phyloP scores from a whole-genome alignment of 441 rosid species.

The Capsella rubella region DNA sequence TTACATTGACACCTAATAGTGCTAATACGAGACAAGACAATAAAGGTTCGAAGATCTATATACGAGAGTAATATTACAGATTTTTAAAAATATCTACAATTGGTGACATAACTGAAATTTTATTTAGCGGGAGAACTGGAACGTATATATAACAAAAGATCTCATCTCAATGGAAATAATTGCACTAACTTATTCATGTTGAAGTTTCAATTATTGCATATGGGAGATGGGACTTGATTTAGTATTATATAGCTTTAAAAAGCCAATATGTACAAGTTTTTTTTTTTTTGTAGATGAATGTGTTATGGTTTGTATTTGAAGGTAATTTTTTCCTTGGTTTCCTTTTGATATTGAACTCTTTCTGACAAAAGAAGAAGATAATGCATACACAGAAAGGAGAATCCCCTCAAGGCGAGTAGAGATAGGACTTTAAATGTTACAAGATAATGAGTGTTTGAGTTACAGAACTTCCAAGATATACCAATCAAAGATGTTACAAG shows the following conservation, averaged over 20 bases:
- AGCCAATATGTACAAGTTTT: neutral
- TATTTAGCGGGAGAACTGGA: neutral
- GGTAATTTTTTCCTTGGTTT: neutral
- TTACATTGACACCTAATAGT: too few species aligned
- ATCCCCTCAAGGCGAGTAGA: neutral
- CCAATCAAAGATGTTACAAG: neutral
- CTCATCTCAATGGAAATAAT: neutral
- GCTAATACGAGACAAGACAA: too few species aligned
- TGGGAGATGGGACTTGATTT: neutral
- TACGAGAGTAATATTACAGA: neutral
- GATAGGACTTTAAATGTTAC: too few species aligned
- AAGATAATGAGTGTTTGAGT: neutral
- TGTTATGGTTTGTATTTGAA: neutral
- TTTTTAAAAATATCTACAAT: neutral
- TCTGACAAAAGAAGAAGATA: neutral
- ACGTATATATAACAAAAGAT: too few species aligned
- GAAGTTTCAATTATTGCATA: neutral
- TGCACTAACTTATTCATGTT: neutral
- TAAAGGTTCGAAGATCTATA: too few species aligned
- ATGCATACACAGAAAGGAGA: neutral
- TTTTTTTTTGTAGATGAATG: neutral
- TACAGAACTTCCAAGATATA: neutral
- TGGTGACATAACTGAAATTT: neutral
- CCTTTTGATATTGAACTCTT: neutral
- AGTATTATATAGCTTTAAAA: neutral